Conservation (phyloP, 768 basidiomycete species). For the Xerocomus potaroensis region DNA sequence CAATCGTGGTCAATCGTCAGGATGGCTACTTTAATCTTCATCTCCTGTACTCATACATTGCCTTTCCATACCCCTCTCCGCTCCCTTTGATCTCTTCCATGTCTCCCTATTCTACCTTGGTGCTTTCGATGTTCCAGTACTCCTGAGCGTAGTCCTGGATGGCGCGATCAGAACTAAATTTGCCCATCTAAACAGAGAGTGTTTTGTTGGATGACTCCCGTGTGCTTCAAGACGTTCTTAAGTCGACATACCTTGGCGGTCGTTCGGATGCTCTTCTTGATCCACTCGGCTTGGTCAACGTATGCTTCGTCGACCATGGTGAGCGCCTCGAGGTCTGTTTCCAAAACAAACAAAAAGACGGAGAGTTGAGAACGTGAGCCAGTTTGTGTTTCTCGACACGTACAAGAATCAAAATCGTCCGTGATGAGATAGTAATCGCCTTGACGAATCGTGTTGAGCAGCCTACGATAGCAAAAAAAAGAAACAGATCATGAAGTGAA, state of each 20-base stretch:
- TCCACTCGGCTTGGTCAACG: conserved; percentile 80
- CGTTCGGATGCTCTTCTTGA: conserved; percentile 84
- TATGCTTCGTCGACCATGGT: conserved; percentile 88
- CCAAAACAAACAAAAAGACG: no score
- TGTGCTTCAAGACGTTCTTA: conserved; percentile 51
- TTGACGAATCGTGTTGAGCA: conserved; percentile 72
- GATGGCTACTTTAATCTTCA: conserved; percentile 6
- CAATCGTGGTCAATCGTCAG: no score
- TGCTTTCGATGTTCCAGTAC: conserved; percentile 72
- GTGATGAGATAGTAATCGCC: conserved; percentile 78
- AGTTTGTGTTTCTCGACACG: no score
- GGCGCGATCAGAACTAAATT: conserved; percentile 92
- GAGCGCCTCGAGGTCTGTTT: conserved; percentile 75
- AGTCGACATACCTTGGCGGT: conserved; percentile 68
- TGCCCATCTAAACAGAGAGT: conserved; percentile 78
- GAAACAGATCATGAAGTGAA: no score
- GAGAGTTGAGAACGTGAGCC: background rate
- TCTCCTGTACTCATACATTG: conserved; percentile 11
- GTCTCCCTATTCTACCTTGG: conserved; percentile 25
- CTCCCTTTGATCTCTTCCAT: no score
- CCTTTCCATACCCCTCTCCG: background rate
- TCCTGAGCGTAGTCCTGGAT: conserved; percentile 91
- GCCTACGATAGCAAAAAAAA: no score
- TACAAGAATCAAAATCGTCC: conserved; percentile 94
- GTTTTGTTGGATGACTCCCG: conserved; percentile 31